Conservation (phyloP, 2,329 filamentous ascomycete genomes). For the Hirsutella minnesotensis region DNA sequence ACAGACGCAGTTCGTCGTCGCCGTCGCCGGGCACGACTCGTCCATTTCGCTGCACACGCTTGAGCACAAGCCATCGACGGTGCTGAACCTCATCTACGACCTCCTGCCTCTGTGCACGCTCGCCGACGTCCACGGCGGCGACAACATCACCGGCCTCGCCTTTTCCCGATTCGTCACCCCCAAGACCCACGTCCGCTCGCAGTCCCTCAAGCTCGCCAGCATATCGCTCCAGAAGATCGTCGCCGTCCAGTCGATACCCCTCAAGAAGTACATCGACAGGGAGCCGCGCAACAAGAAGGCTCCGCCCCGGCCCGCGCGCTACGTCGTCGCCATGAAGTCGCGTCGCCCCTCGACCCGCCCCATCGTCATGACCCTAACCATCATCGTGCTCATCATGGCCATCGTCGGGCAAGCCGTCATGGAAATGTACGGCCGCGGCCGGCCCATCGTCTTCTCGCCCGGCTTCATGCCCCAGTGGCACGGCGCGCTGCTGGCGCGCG, state of each 20-base stretch:
- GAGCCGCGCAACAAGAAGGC: slow-evolving; percentile 20
- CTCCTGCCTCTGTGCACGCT: slow-evolving; percentile 41
- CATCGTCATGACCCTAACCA: slow-evolving; percentile 39
- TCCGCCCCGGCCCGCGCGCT: slow-evolving; percentile 45
- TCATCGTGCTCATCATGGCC: slow-evolving; percentile 49
- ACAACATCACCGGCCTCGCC: slow-evolving; percentile 45
- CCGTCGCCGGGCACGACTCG: slow-evolving; percentile 67
- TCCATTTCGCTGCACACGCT: slow-evolving; percentile 70
- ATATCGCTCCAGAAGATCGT: slow-evolving; percentile 72
- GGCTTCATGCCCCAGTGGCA: slow-evolving; percentile 40
- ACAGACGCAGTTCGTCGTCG: slow-evolving; percentile 67
- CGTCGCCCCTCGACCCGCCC: slow-evolving; percentile 36
- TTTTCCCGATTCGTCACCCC: slow-evolving; percentile 47
- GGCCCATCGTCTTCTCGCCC: slow-evolving; percentile 43
- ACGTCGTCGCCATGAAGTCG: slow-evolving; percentile 54
- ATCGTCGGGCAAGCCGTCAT: slow-evolving; percentile 51
- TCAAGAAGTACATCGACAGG: slow-evolving; percentile 35
- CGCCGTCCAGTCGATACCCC: slow-evolving; percentile 66
- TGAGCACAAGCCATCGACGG: slow-evolving; percentile 45
- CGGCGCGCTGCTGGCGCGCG: slow-evolving; percentile 15
- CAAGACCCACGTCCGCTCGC: slow-evolving; percentile 26
- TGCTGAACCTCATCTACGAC: slow-evolving; percentile 37
- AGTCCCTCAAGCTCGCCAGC: slow-evolving; percentile 60
- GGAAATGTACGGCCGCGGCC: slow-evolving; percentile 47
- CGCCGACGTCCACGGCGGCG: slow-evolving; percentile 38